Conservation (phyloP, 225 moss, liverwort and hornwort species). For the Physcomitrellopsis africana region DNA sequence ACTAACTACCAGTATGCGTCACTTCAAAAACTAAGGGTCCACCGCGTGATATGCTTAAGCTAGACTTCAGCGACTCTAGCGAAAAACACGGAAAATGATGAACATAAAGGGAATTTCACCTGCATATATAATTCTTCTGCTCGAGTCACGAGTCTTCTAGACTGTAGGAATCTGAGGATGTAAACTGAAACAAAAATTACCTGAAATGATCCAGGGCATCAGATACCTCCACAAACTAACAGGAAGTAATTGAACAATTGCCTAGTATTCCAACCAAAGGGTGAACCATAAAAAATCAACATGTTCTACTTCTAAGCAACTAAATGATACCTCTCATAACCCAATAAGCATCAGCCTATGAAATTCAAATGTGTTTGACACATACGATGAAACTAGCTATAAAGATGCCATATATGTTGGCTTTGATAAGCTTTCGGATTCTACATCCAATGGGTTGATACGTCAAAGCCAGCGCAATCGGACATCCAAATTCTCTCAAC, state of each 20-base stretch:
- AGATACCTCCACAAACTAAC: slow-evolving; percentile 13
- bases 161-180: slow-evolving; percentile 40
- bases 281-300: neutral
- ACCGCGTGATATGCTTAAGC: slow-evolving; percentile 6
- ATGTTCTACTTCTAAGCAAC: slow-evolving; percentile 16
- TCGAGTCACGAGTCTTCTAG: slow-evolving; percentile 56
- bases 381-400: slow-evolving; percentile 66
- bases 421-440: slow-evolving; percentile 65
- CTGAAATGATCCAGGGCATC: slow-evolving; percentile 41
- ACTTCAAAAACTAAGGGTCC: slow-evolving; percentile 15
- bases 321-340: neutral
- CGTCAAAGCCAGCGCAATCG: slow-evolving; percentile 50
- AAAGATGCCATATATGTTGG: slow-evolving; percentile 66
- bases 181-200: slow-evolving; percentile 47
- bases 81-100: slow-evolving; percentile 10
- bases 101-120: slow-evolving; percentile 44
- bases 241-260: slow-evolving; percentile 6
- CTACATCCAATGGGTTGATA: slow-evolving; percentile 75
- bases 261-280: slow-evolving; percentile 19
- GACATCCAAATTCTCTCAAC: slow-evolving; percentile 73
- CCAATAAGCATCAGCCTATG: slow-evolving; percentile 17
- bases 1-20: slow-evolving; percentile 17
- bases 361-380: slow-evolving; percentile 17
- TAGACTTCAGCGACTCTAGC: slow-evolving; percentile 21
- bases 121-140: slow-evolving; percentile 77